phyloP scores from a whole-genome alignment of 1,284 basidiomycete genomes.

The Coniferiporia sulphurascens region DNA sequence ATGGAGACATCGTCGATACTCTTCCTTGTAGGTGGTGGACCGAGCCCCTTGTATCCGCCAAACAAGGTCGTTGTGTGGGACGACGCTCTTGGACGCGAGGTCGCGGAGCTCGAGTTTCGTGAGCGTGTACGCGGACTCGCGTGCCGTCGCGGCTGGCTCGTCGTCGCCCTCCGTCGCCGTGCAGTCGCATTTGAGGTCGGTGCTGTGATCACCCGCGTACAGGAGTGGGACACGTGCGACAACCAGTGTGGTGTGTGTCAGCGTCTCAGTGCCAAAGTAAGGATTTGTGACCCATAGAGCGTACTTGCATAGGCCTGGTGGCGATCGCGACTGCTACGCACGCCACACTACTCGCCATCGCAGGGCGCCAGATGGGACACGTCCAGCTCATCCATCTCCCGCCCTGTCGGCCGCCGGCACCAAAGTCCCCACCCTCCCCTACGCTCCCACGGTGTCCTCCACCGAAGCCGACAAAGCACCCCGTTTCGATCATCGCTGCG shows the following conservation, averaged over 20 bases:
- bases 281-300: slow-evolving; percentile 12
- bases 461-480: slow-evolving; percentile 52
- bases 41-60: slow-evolving; percentile 86
- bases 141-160: slow-evolving; percentile 77
- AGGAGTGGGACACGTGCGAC: slow-evolving; percentile 87
- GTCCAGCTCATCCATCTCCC: slow-evolving; percentile 87
- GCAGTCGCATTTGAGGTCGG: slow-evolving; percentile 79
- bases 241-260: slow-evolving; percentile 71
- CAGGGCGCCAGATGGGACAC: slow-evolving; percentile 86
- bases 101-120: slow-evolving; percentile 89
- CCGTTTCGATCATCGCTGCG: slow-evolving; percentile 80
- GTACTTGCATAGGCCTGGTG: slow-evolving; percentile 60
- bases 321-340: slow-evolving; percentile 75
- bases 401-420: slow-evolving; percentile 60
- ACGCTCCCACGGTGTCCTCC: slow-evolving; percentile 41
- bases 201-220: slow-evolving; percentile 53
- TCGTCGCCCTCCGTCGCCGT: slow-evolving; percentile 75
- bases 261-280: slow-evolving; percentile 6
- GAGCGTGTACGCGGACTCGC: slow-evolving; percentile 81
- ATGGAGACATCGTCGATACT: slow-evolving; percentile 82
- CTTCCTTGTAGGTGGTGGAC: slow-evolving; percentile 86
- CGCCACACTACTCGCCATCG: slow-evolving; percentile 80
- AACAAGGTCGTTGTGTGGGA: slow-evolving; percentile 95
- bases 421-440: slow-evolving; percentile 34
- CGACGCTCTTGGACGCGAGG: slow-evolving; percentile 66